A percentile compares a stretch with the other conserved stretches of the same genome.
phyloP scores from a whole-genome alignment of 306 rosid species.

The Heteromeles arbutifolia region DNA sequence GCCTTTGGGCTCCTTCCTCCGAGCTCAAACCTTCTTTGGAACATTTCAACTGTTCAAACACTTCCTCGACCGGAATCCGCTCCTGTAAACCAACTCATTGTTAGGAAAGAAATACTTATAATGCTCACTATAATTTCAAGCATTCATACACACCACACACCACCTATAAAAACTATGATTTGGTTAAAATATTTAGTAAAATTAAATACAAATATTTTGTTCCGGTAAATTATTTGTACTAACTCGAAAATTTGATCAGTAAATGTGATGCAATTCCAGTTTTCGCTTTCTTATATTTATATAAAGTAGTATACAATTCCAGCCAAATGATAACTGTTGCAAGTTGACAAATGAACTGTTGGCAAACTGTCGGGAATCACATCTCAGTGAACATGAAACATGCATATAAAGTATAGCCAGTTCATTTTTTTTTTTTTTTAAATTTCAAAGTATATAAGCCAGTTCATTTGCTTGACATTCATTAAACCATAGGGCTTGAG shows the following conservation, averaged over 20 bases:
- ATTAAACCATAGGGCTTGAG: not conserved
- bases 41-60: conserved; percentile 86
- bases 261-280: not conserved
- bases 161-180: too few species aligned
- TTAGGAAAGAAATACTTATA: conserved; percentile 1
- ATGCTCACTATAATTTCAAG: not conserved
- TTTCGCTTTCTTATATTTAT: not conserved
- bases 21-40: conserved; percentile 60
- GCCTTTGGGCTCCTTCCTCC: conserved; percentile 78
- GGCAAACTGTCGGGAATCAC: conserved; percentile 2
- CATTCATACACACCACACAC: not conserved
- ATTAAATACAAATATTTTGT: not conserved
- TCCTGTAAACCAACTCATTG: conserved; percentile 47
- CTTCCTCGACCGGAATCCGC: conserved; percentile 87
- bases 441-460: too few species aligned
- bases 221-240: not conserved
- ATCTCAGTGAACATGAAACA: conserved; percentile 6
- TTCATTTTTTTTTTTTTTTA: not conserved
- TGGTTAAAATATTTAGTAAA: too few species aligned
- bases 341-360: not conserved
- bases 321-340: not conserved
- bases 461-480: not conserved
- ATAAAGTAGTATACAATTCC: not conserved
- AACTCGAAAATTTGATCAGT: not conserved
- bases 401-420: not conserved